Evolutionary conservation across 2,329 filamentous ascomycete genomes (phyloP), one percentile per base, ranked within the genome.

Genomic region (Hypocreales sp.): DNA sequence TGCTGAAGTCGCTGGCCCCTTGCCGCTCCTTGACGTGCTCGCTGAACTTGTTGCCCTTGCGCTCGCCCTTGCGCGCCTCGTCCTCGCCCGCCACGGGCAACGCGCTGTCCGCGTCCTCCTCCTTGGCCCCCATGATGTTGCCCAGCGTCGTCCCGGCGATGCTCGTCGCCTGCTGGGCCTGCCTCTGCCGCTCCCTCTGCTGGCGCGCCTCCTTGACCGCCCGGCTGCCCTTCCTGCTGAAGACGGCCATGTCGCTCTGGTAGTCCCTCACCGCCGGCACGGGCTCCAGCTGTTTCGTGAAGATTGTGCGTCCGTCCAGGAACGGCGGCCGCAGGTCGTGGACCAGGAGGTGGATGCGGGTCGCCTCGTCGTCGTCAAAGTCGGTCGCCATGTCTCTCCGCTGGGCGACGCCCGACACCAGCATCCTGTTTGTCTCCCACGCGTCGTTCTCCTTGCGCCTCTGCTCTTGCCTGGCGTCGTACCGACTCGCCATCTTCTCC

Each of bases 351-450:
- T 98, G 90, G 10, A 95, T 72, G 34, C 92, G 68, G 7, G 79
- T 92, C 15, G 72, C 74, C 46, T 98, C 90, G 26, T 94, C 79
- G 36, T 98, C 90, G 37, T 92, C 77, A 43, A 94, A 92, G 45
- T 90, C 83, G 25, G 71, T 67, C 15, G 76, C 75, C 47, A 83
- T 72, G 42, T 90, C 81, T 39, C 83, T 64, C 44, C 87, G 65
- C 51, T 98, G 92, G 12, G 90, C 90, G 12, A 98, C 86, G 31
- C 87, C 87, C 13, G 86, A 94, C 1, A 86, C 90, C 34, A 98
- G 65, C 90, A 98, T 95, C 32, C 90, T 80, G 50, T 98, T 98
- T 11, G 87, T 90, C 53, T 98, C 92, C 90, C 90, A 98, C 0
- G 86, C 87, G 53, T 98, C 90, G 23, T 90, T 84, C 46, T 98